Conservation (phyloP, 2,329 filamentous ascomycete species). For the Coniochaeta hoffmannii region DNA sequence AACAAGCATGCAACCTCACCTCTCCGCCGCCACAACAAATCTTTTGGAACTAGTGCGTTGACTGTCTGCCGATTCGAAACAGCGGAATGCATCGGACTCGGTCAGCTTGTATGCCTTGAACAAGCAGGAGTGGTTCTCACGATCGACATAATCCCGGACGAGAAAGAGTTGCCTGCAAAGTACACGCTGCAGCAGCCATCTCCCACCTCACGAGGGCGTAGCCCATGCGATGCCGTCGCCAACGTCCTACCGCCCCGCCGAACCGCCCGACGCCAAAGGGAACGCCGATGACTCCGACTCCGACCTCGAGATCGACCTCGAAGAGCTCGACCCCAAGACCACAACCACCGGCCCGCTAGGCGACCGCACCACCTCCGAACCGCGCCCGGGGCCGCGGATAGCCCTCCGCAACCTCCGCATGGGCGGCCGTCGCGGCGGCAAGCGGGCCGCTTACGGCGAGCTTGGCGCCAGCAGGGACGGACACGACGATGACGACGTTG, state of each 20-base stretch:
- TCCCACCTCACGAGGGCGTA: conserved; percentile 1
- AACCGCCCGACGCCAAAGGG: conserved; percentile 56
- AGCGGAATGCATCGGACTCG: neutral
- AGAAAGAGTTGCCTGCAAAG: neutral
- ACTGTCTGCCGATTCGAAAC: neutral
- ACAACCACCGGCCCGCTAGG: conserved; percentile 25
- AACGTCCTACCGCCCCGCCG: conserved; percentile 43
- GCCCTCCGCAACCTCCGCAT: conserved; percentile 65
- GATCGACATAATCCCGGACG: neutral
- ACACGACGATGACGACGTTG: conserved; percentile 61
- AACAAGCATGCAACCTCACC: neutral
- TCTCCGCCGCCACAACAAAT: neutral
- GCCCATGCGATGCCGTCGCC: conserved; percentile 48
- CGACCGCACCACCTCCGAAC: conserved; percentile 21
- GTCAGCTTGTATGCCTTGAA: neutral
- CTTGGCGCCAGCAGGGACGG: conserved; percentile 49
- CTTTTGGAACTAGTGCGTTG: no score
- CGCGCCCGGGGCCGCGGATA: conserved; percentile 47
- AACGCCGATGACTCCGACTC: conserved; percentile 66
- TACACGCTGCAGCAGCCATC: neutral
- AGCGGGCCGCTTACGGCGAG: conserved; percentile 52
- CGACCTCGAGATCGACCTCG: conserved; percentile 68
- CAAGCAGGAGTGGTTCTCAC: neutral
- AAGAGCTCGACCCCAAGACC: conserved; percentile 64
- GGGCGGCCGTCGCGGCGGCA: conserved; percentile 51